Percentiles rank a stretch among this genome's conserved stretches.
phyloP scores from a whole-genome alignment of 352 stramenopile species.

The Phytopythium boreale region DNA sequence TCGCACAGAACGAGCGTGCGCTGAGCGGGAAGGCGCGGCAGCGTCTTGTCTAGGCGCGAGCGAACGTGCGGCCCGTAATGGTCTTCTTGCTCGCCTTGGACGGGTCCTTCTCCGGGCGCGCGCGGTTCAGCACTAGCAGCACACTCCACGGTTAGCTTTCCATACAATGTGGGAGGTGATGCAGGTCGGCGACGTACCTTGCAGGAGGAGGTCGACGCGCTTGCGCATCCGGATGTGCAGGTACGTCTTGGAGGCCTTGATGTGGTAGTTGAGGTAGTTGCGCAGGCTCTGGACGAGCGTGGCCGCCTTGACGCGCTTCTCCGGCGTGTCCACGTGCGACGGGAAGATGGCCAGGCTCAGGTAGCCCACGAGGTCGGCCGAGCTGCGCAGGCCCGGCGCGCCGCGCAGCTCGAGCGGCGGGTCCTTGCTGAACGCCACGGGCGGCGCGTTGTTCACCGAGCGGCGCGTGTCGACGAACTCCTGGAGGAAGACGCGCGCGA shows the following conservation, averaged over 20 bases:
- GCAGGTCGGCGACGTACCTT: conserved; percentile 43
- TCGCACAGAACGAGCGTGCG: not conserved
- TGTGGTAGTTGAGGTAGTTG: conserved; percentile 96
- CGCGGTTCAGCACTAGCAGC: conserved; percentile 88
- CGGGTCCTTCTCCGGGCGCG: conserved; percentile 86
- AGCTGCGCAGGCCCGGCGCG: conserved; percentile 55
- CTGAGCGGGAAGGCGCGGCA: not conserved
- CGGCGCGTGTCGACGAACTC: conserved; percentile 92
- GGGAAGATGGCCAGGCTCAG: conserved; percentile 88
- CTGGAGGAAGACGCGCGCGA: conserved; percentile 91
- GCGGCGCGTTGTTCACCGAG: conserved; percentile 93
- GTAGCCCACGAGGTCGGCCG: conserved; percentile 84
- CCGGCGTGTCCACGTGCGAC: conserved; percentile 84
- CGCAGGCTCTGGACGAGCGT: conserved; percentile 87
- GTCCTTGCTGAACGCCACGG: conserved; percentile 89
- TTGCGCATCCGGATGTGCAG: conserved; percentile 95
- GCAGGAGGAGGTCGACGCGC: conserved; percentile 89
- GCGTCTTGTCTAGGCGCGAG: conserved; percentile 44
- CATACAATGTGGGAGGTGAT: too few relatives aligned
- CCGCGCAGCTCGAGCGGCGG: conserved; percentile 84
- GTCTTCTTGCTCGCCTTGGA: conserved; percentile 91
- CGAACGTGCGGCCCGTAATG: conserved; percentile 89
- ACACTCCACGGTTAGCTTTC: not conserved
- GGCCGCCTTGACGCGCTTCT: conserved; percentile 87
- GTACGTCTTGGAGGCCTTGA: conserved; percentile 96